Evolutionary conservation across 2,329 filamentous ascomycete genomes (phyloP), one percentile per base, ranked within the genome.

Genomic region (Hypomyces perniciosus): DNA sequence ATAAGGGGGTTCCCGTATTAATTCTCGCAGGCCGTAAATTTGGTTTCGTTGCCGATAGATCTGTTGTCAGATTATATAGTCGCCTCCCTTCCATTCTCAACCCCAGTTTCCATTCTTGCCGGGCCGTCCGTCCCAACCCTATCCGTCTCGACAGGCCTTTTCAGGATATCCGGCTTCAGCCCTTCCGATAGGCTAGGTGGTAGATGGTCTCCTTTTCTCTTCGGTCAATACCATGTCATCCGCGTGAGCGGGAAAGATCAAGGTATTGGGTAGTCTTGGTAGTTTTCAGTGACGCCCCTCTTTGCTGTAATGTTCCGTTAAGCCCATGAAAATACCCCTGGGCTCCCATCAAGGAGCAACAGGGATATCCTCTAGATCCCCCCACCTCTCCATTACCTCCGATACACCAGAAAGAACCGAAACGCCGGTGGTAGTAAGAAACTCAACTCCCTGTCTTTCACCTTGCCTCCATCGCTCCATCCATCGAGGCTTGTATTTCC

Each of bases 401-500:
- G n/a, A 45, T 35, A 30, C 35, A 20, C 13, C 20, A 20, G 20
- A 20, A 20, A 20, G 20, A 20, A 20, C 20, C 20, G 20, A 20
- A 20, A 20, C 20, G 38, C 9, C 7, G 12, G 37, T 39, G n/a
- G 10, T 12, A 6, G 4, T 28, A 20, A 13, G 33, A 37, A 8
- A 33, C 8, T 29, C 8, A 28, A 42, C 10, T 20, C 29, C 26
- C 13, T 20, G 20, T 20, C 33, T 13, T 42, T 65, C 56, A 67
- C 30, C 57, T 57, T 5, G 58, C 61, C 49, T 66, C 64, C 62
- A 65, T 66, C 50, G 60, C 31, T 13, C 61, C 48, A 1, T 63
- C 57, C 5, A 62, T 27, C 42, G 61, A 45, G 37, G 60, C 49
- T 13, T 64, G 58, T 64, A 77, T 71, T 64, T 81, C 78, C 4